Evolutionary conservation across 2,329 filamentous ascomycete genomes (phyloP).

Genomic region (Fusarium continuum): DNA sequence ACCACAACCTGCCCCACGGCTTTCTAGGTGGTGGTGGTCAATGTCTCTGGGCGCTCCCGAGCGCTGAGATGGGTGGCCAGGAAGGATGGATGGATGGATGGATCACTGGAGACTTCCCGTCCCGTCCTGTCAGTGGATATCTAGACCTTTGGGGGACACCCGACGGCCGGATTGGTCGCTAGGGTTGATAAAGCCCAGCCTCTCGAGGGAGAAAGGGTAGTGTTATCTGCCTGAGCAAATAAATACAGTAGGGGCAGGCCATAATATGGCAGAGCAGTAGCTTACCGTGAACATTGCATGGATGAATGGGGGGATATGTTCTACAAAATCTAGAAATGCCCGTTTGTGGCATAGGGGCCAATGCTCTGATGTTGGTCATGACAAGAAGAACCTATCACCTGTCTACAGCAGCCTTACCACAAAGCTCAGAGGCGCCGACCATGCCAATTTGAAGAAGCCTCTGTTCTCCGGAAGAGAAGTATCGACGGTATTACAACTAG

Average conservation of each 20-base stretch:
- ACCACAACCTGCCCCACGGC: background rate
- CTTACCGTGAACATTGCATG: conserved; percentile 1
- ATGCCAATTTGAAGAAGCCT: conserved; percentile 18
- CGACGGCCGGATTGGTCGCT: conserved; percentile 33
- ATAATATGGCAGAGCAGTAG: background rate
- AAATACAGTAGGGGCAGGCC: too few relatives aligned
- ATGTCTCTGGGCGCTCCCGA: conserved; percentile 34
- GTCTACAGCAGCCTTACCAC: conserved; percentile 6
- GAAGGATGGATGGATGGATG: conserved; percentile 9
- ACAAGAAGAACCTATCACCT: conserved; percentile 16
- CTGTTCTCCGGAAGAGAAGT: background rate
- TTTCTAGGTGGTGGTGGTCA: conserved; percentile 9
- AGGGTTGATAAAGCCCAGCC: conserved; percentile 32
- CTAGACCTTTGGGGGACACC: conserved; percentile 9
- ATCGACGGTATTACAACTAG: background rate
- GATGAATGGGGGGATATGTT: background rate
- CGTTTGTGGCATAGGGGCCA: conserved; percentile 10
- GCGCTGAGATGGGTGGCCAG: conserved; percentile 25
- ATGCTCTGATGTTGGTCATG: conserved; percentile 1
- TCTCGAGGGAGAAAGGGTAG: conserved; percentile 5
- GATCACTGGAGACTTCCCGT: conserved; percentile 35
- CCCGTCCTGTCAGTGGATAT: conserved; percentile 33
- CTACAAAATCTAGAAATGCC: conserved; percentile 7
- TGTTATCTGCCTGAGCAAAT: too few relatives aligned
- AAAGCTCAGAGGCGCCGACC: conserved; percentile 3